Conservation (phyloP, 2,329 filamentous ascomycete species). For the Grosmannia serpens region DNA sequence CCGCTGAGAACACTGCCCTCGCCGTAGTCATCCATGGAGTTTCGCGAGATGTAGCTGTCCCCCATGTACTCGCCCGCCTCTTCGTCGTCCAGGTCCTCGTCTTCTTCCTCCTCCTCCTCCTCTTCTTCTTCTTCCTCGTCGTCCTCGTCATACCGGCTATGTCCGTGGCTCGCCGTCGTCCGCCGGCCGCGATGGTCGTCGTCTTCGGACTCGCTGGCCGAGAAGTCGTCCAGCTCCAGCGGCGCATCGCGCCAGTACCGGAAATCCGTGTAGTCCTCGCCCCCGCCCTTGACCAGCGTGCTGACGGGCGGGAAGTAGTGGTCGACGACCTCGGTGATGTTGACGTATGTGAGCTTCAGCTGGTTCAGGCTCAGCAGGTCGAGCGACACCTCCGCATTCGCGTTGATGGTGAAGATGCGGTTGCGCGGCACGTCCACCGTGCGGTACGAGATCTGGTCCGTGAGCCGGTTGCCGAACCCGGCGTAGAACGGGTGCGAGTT, state of each 20-base stretch:
- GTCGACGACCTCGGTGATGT: constrained; percentile 93
- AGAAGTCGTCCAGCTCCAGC: constrained; percentile 79
- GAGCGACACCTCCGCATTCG: constrained; percentile 86
- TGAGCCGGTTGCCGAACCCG: constrained; percentile 91
- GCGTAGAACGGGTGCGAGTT: constrained; percentile 84
- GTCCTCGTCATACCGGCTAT: constrained; percentile 33
- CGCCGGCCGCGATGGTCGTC: constrained; percentile 17
- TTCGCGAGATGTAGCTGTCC: constrained; percentile 31
- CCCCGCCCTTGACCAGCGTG: constrained; percentile 75
- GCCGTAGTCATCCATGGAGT: constrained; percentile 23
- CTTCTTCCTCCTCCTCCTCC: constrained; percentile 30
- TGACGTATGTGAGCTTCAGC: constrained; percentile 92
- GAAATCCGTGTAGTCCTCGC: constrained; percentile 94
- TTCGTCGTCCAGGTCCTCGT: constrained; percentile 28
- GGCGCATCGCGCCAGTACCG: constrained; percentile 87
- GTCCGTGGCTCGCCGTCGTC: constrained; percentile 22
- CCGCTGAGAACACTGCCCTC: constrained; percentile 31
- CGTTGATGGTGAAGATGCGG: constrained; percentile 94
- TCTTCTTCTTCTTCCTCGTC: constrained; percentile 17
- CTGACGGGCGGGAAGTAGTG: constrained; percentile 95
- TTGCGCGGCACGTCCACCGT: constrained; percentile 91
- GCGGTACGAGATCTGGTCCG: constrained; percentile 90
- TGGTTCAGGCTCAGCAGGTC: constrained; percentile 86
- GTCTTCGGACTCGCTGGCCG: constrained; percentile 61
- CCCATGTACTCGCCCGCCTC: constrained; percentile 31